Evolutionary conservation across 2,329 filamentous ascomycete species (phyloP), one percentile per base, ranked within the genome.

Genomic region (Zalaria sp.): DNA sequence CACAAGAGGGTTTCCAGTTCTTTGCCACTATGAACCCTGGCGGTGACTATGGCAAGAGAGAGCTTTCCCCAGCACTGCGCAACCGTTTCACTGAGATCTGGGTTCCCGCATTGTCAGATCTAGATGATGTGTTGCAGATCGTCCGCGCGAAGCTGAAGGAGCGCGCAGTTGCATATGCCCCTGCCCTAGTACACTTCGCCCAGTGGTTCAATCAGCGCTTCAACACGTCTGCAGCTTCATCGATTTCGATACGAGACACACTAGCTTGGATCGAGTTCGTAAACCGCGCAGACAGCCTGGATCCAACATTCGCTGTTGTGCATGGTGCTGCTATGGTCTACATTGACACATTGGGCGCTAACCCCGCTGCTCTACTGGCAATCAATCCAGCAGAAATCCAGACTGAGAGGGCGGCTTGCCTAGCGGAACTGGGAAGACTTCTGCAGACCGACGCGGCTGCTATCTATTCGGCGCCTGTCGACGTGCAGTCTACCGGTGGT

Each of bases 71-170:
- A 3, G 93, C 91, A 9, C 67, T 99, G 45, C 76, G 91, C 37
- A 98, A 99, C 58, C 83, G 91, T 46, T 94, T 99, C 58, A 99
- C 91, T 0, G 91, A 99, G 61, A 95, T 99, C 5, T 98, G 91
- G 91, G 91, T 96, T 0, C 87, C 91, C 1, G 75, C 88, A 1
- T 66, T 96, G 44, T 87, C 86, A 1, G 83, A 89, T 45, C 74
- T 77, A 40, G 79, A 87, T 27, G 93, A 99, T 56, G 80, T 96
- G 29, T 64, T 87, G 18, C 82, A 93, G 35, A 98, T 99, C 49
- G 77, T 96, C 10, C 67, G 72, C 40, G 77, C 79, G 8, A 95
- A 93, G 58, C 68, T 98, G 11, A 61, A 62, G 3, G 34, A 27
- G 3, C 58, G 68, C 0, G 61, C 65, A 10, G 69, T 73, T 5